Evolutionary conservation across 208 protist species (phyloP).

Genomic region (Leishmania major): DNA sequence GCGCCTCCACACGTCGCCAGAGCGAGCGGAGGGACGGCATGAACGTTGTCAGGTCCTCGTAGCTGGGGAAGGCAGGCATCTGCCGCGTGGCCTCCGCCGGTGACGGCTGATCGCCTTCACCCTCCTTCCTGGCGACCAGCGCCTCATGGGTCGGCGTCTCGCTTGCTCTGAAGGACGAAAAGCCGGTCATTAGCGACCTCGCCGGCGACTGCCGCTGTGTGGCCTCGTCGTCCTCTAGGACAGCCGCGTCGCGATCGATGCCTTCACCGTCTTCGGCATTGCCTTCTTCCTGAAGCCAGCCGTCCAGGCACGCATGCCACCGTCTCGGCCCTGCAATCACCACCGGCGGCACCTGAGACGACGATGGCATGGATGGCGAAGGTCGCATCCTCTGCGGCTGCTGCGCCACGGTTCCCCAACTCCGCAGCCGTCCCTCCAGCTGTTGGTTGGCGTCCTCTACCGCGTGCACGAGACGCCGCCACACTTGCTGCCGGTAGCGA

Average conservation of each 20-base stretch:
- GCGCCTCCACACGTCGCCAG: constrained; percentile 61
- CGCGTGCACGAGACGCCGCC: constrained; percentile 47
- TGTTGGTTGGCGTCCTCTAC: constrained; percentile 60
- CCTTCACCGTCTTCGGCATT: background rate
- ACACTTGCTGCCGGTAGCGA: constrained; percentile 39
- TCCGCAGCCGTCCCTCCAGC: constrained; percentile 29
- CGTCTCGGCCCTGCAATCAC: constrained; percentile 1
- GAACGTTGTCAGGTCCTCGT: constrained; percentile 23
- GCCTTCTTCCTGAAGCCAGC: background rate
- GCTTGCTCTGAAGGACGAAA: constrained; percentile 2
- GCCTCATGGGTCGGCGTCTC: background rate
- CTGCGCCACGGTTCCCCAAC: constrained; percentile 22
- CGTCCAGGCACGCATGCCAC: too few species aligned
- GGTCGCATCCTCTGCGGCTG: background rate
- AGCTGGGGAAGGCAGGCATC: background rate
- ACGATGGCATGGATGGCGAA: background rate
- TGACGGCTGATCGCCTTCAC: background rate
- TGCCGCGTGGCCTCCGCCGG: background rate
- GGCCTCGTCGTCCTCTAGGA: background rate
- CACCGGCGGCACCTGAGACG: background rate
- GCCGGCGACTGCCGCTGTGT: background rate
- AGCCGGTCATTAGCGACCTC: background rate
- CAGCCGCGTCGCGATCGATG: background rate
- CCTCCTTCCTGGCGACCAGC: background rate
- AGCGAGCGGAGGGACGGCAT: constrained; percentile 53